Base-by-base conservation (phyloP, 2,329 filamentous ascomycete species). In the Raffaelea ambrosiae region DNA sequence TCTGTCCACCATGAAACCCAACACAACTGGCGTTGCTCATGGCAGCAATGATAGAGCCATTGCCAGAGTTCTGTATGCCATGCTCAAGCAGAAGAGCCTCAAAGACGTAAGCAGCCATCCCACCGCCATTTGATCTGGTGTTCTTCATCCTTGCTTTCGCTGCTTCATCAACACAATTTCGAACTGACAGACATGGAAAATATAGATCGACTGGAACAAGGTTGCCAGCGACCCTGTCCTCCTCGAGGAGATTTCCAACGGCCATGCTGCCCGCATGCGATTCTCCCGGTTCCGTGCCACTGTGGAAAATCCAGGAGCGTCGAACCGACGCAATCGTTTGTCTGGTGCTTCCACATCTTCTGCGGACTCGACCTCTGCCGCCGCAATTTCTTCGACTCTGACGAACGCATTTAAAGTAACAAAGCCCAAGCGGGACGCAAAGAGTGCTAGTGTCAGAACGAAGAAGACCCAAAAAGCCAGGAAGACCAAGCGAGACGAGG, bases 261-360 rank as follows among this genome's bases (percentile, higher is more conserved):
- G 77, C 40, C 77, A 81, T 59, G 77, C 77, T 26, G 77, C 77
- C 29, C 72, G 77, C 43, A 81, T 81, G 77, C 68, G 77, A 47
- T 81, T 72, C 59, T 73, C 74, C 14, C 70, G 77, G 33, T 78
- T 79, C 57, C 64, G 66, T 23, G 58, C 65, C 10, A 62, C 69
- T 11, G 68, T 79, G 57, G 51, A 53, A 7, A 53, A 50, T 19
- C 43, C 36, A 14, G 16, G 10, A 45, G 33, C 35, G 16, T 38
- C 26, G 18, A 10, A 21, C 7, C 40, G 46, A 16, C 40, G 21
- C 9, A 31, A 7, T 18, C 46, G 46, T 4, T n/a, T 31, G 10
- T 43, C 40, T 2, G 22, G 22, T 4, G 22, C 21, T 16, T 39
- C 40, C 9, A 29, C 46, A 8, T 14, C 20, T 3, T 42, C 45